These are phyloP conservation scores for Drosera spatulata DNA, from an alignment of 179 eudicot genomes.

Conservation along the genomic window DNA sequence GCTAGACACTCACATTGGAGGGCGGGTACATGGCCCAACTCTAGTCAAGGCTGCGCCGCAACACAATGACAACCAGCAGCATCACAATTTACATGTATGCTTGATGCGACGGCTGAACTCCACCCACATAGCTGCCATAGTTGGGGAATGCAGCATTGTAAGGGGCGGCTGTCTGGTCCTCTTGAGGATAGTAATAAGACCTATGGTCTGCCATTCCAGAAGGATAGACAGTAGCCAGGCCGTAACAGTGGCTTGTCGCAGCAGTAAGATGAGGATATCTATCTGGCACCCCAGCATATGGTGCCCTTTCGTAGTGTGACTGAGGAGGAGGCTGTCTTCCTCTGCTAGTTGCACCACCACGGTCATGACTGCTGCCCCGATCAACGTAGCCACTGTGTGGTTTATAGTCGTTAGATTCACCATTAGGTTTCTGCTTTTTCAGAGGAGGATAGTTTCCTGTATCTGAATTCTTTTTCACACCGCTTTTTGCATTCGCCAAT, in stretches of 20 bases:
- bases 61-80: no score
- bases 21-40: no score
- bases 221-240: conserved; percentile 23
- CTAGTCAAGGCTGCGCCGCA: no score
- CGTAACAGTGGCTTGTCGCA: conserved; percentile 19
- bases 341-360: conserved; percentile 13
- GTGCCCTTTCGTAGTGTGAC: conserved; percentile 11
- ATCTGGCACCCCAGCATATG: conserved; percentile 8
- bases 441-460: conserved; percentile 17
- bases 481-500: conserved; percentile 38
- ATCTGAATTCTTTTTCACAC: conserved; percentile 30
- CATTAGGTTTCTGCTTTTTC: conserved; percentile 30
- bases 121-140: conserved; percentile 17
- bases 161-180: conserved; percentile 14
- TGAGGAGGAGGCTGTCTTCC: conserved; percentile 24
- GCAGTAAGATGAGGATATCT: conserved; percentile 17
- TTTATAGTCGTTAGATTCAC: conserved; percentile 14
- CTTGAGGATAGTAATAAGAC: conserved; percentile 31
- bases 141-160: conserved; percentile 19
- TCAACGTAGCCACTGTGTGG: no score
- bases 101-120: conserved; percentile 23
- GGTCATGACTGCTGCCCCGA: conserved; percentile 8
- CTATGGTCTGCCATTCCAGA: conserved; percentile 20
- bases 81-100: conserved; percentile 19
- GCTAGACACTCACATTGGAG: no score